phyloP scores from a whole-genome alignment of 306 rosid species.

The Elaeagnus macrophylla region DNA sequence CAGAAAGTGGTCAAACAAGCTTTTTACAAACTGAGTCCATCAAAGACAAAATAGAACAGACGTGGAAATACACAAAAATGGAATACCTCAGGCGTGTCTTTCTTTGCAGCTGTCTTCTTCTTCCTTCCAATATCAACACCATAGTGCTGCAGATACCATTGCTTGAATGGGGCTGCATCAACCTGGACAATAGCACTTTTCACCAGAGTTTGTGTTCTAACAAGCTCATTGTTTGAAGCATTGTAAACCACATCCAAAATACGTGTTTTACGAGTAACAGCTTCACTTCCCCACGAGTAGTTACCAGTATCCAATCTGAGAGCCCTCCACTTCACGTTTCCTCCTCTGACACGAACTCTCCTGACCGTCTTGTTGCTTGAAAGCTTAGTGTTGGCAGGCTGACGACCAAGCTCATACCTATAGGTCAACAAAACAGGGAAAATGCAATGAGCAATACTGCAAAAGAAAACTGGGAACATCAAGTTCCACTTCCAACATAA shows the following conservation, averaged over 20 bases:
- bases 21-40: too few species aligned
- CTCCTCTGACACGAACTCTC: constrained; percentile 34
- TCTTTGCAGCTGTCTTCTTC: constrained; percentile 34
- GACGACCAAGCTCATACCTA: constrained; percentile 46
- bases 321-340: constrained; percentile 43
- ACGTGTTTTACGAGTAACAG: constrained; percentile 35
- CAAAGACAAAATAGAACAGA: too few species aligned
- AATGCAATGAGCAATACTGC: too few species aligned
- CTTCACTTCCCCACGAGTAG: constrained; percentile 40
- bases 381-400: constrained; percentile 35
- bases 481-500: too few species aligned
- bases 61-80: not conserved
- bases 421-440: too few species aligned
- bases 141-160: constrained; percentile 38
- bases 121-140: constrained; percentile 34
- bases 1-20: too few species aligned
- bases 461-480: too few species aligned
- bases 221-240: constrained; percentile 43
- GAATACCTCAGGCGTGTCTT: constrained; percentile 31
- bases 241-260: constrained; percentile 37
- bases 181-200: constrained; percentile 34
- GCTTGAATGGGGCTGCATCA: constrained; percentile 42
- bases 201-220: constrained; percentile 40
- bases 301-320: constrained; percentile 41
- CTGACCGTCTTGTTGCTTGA: constrained; percentile 42